These are phyloP conservation scores for Grammothele lineata DNA, from an alignment of 768 basidiomycete species.

Conservation along the genomic window DNA sequence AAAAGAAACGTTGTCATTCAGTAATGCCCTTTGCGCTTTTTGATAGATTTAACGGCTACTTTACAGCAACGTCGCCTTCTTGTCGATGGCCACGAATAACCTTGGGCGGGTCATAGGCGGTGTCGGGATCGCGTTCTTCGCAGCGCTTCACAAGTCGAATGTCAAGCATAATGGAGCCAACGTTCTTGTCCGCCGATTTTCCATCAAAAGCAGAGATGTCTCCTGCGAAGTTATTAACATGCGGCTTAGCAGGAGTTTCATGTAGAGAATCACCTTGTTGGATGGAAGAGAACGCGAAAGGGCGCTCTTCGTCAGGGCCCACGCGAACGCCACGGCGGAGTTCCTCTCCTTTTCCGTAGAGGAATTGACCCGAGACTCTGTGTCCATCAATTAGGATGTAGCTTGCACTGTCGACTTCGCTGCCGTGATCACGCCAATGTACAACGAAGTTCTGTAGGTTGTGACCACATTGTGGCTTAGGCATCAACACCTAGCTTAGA, in stretches of 20 bases:
- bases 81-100: conserved; percentile 30
- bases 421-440: conserved; percentile 61
- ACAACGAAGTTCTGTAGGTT: conserved; percentile 49
- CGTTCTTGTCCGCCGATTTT: conserved; percentile 30
- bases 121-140: conserved; percentile 37
- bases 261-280: conserved; percentile 32
- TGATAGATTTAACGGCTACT: no score
- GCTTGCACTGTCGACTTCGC: conserved; percentile 47
- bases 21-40: no score
- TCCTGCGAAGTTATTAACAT: no score
- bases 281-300: conserved; percentile 54
- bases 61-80: conserved; percentile 41
- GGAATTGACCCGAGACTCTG: conserved; percentile 56
- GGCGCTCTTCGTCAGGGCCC: conserved; percentile 46
- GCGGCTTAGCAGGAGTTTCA: neutral
- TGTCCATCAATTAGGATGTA: conserved; percentile 66
- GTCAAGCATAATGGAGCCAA: conserved; percentile 51
- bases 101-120: conserved; percentile 36
- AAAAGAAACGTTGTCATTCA: no score
- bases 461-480: neutral
- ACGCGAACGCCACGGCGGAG: conserved; percentile 52
- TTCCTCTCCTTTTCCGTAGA: conserved; percentile 52
- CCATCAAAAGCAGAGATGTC: neutral
- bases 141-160: conserved; percentile 35
- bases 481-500: neutral